Base-by-base conservation (phyloP, 148 eudicot species). In the Tetragonia tetragonoides region DNA sequence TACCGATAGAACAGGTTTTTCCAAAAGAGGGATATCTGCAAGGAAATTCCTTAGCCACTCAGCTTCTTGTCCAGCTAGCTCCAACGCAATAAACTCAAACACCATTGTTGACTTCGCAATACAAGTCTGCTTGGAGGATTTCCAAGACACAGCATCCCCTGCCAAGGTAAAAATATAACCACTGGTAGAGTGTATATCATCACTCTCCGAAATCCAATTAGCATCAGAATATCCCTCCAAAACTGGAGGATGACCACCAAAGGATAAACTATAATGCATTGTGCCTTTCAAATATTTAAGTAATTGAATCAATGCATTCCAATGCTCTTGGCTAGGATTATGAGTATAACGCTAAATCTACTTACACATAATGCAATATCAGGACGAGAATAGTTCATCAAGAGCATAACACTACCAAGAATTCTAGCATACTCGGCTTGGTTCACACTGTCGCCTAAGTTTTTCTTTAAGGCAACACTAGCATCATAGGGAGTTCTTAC, bases 101-200 rank as follows among this genome's bases (percentile, higher is more conserved):
- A 28, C 40, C 68, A 65, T 65, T 23, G 40, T 65, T 7, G 41
- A 65, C 6, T 14, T 14, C 38, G 68, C 57, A 10, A 70, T 70
- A 17, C 73, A 70, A 20, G 71, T 67, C 16, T 67, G 71, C 23
- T 40, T 67, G 71, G 71, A 67, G 10, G 71, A 67, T 67, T 67
- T 70, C 57, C 57, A 70, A 44, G 73, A 44, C 5, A 70, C 34
- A 16, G 17, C 57, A 15, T 16, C 57, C 9, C 73, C 56, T 44
- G 16, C 73, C 24, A 69, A 41, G 39, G 72, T 69, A 69, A 24
- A 69, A 20, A 69, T n/a, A 69, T 41, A 69, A 6, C 72, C 53
- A 69, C 72, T 28, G 40, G 68, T 65, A 28, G 68, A 65, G 68
- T 65, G 38, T 12, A 65, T 37, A 7, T 65, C 68, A 65, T 23